Evolutionary conservation across 768 basidiomycete genomes (phyloP).

Genomic region (Suillus decipiens): DNA sequence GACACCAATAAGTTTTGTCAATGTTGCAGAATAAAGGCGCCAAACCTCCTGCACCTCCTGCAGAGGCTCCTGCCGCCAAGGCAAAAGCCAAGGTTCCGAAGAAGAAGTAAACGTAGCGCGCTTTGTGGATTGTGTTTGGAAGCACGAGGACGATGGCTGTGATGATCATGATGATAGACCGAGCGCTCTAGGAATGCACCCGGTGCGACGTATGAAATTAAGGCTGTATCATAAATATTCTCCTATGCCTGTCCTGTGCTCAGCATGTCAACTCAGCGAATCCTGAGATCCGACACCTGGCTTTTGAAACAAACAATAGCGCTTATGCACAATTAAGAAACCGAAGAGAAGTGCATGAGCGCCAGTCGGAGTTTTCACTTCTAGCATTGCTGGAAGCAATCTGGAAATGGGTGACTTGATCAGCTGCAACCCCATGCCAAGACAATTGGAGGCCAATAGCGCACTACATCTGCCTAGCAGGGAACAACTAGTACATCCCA

Average conservation of each 20-base stretch:
- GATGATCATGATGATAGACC: neutral
- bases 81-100: slow-evolving; percentile 28
- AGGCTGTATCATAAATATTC: neutral
- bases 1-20: neutral
- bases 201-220: neutral
- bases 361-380: neutral
- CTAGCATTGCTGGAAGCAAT: neutral
- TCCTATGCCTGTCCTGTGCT: neutral
- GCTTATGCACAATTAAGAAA: neutral
- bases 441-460: neutral
- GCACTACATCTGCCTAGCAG: neutral
- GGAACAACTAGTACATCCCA: too few relatives aligned
- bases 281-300: neutral
- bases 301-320: neutral
- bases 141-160: neutral
- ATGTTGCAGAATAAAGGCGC: slow-evolving; percentile 24
- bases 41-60: slow-evolving; percentile 14
- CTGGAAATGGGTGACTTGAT: neutral
- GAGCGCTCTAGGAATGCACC: neutral
- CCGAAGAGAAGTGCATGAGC: neutral
- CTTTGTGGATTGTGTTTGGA: neutral
- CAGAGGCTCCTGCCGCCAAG: slow-evolving; percentile 32
- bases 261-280: neutral
- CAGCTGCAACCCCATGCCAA: neutral
- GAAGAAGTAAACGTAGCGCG: slow-evolving; percentile 27